Base-by-base conservation (phyloP, 768 basidiomycete species). In the Mrakia gelida region DNA sequence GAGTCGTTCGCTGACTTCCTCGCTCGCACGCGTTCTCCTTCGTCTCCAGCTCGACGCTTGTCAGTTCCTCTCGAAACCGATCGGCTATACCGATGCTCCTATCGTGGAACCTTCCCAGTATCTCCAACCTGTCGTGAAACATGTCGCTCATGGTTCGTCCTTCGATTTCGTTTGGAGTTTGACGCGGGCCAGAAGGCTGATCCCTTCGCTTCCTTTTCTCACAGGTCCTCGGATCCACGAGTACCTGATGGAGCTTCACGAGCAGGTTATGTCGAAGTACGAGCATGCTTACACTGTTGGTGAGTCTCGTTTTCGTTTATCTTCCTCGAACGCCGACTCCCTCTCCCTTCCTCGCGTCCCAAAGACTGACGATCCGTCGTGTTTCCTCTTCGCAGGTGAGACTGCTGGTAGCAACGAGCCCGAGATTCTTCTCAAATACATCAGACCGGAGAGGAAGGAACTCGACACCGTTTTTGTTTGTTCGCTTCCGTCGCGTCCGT, bases 161-260 rank as follows among this genome's bases (percentile, higher is more conserved):
- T 16, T 59, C 13, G 11, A 7, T 3, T 34, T n/a, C 10, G 3
- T 26, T 34, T 79, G 80, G 1, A 9, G 18, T 26, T 43, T 8
- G 38, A 43, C 34, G 10, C 68, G 43, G 28, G 26, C 15, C 2
- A 41, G 10, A 7, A 34, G 38, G 15, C 41, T 41, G 41, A 41
- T 26, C 38, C 23, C 32, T 18, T 18, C 11, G 7, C 23, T n/a
- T 34, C 41, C n/a, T 28, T 26, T 13, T n/a, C 11, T 28, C 23
- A 18, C 41, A 71, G 68, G 68, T 26, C 91, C 90, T 4, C 85
- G 85, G 13, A 88, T 91, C 0, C 90, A 91, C 81, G 89, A 91
- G 76, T 92, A 87, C 81, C 81, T 92, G 67, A 85, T 87, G 80
- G 89, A 92, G 84, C 91, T 93, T 90, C 83, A 90, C 76, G 73